Percentiles rank a stretch among this genome's conserved stretches.
phyloP scores from a whole-genome alignment of 179 eudicot species.

The Spergularia azorica region DNA sequence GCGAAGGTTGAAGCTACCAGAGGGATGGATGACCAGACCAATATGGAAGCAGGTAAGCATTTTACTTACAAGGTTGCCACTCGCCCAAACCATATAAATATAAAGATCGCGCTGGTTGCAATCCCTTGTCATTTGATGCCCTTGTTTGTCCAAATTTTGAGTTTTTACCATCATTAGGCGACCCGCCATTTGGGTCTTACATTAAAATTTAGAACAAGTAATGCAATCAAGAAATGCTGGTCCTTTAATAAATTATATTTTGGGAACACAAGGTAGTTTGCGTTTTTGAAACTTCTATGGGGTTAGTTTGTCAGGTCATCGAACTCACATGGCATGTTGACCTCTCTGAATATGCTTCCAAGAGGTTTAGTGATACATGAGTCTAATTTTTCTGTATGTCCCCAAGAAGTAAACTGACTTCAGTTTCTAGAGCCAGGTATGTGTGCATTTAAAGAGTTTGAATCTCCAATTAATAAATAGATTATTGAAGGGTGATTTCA shows the following conservation, averaged over 20 bases:
- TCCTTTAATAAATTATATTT: slow-evolving; percentile 2
- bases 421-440: neutral
- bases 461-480: no score
- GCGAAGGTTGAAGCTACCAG: slow-evolving; percentile 65
- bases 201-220: neutral
- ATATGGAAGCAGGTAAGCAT: slow-evolving; percentile 91
- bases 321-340: neutral
- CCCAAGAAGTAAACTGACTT: neutral
- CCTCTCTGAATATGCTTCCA: neutral
- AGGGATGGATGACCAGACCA: slow-evolving; percentile 82
- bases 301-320: neutral
- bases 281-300: neutral
- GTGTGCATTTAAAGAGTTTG: no score
- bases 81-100: neutral
- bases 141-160: neutral
- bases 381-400: neutral
- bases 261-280: neutral
- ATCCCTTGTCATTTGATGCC: neutral
- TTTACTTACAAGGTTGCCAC: neutral
- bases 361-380: neutral
- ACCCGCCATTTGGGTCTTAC: neutral
- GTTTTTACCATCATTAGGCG: neutral
- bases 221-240: neutral
- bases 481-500: no score
- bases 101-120: neutral